Evolutionary conservation across 257 asterid species (phyloP).

Genomic region (Scutellaria baicalensis): DNA sequence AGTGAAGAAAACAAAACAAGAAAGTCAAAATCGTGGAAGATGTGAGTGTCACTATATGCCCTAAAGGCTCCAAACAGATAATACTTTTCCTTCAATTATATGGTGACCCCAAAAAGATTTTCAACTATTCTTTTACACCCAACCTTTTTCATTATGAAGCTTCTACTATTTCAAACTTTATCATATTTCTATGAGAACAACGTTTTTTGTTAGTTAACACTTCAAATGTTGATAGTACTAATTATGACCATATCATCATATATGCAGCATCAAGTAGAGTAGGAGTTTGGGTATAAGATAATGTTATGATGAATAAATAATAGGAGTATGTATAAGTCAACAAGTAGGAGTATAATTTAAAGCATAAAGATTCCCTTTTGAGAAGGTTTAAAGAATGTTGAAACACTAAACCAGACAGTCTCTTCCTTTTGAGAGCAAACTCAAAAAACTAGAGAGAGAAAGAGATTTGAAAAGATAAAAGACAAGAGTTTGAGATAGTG

Average conservation of each 20-base stretch:
- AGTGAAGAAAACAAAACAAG: neutral
- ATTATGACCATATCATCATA: too few relatives aligned
- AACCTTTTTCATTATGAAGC: neutral
- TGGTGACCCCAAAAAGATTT: neutral
- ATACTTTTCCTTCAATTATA: neutral
- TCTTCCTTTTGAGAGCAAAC: constrained; percentile 18
- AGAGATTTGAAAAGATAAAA: neutral
- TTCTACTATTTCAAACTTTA: neutral
- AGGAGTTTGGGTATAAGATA: too few relatives aligned
- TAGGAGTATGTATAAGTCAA: neutral
- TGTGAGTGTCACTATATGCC: neutral
- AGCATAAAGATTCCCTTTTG: neutral
- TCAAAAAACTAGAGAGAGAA: neutral
- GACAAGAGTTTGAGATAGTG: constrained; percentile 12
- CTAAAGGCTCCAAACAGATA: neutral
- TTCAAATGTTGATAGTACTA: neutral
- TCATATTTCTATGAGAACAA: too few relatives aligned
- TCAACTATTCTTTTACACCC: neutral
- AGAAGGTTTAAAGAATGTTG: constrained; percentile 12
- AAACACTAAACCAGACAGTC: constrained; percentile 19
- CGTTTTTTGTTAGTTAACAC: neutral
- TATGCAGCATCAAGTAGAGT: too few relatives aligned
- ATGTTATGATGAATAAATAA: too few relatives aligned
- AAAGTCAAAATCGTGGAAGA: neutral
- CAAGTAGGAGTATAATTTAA: neutral